phyloP scores from a whole-genome alignment of 169 alveolate genomes.

The Plasmodium yoelii region DNA sequence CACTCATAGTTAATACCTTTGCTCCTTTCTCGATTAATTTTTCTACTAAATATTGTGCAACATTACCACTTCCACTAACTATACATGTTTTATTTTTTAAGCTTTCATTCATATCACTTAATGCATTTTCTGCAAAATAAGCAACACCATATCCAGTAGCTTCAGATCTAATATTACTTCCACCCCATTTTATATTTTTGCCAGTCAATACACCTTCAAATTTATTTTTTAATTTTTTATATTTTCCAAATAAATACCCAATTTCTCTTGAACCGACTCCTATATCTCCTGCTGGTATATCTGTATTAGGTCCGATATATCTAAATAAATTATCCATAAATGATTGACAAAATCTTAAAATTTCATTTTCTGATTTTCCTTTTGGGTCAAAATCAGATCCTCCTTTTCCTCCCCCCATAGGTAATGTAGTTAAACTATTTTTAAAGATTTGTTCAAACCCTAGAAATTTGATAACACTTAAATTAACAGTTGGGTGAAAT shows the following conservation, averaged over 20 bases:
- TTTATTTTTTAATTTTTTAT: constrained; percentile 81
- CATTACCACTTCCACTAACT: constrained; percentile 91
- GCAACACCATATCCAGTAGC: constrained; percentile 93
- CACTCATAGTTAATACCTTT: constrained; percentile 86
- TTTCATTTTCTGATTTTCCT: constrained; percentile 88
- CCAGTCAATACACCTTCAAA: constrained; percentile 90
- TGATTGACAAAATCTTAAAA: constrained; percentile 86
- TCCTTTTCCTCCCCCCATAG: constrained; percentile 92
- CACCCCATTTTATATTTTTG: constrained; percentile 89
- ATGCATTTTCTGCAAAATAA: constrained; percentile 84
- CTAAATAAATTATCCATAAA: constrained; percentile 84
- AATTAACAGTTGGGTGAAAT: constrained; percentile 88
- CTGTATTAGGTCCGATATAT: constrained; percentile 89
- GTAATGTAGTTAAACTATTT: constrained; percentile 89
- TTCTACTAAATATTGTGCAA: constrained; percentile 88
- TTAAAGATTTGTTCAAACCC: constrained; percentile 91
- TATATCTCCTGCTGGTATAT: constrained; percentile 93
- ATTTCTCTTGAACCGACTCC: constrained; percentile 91
- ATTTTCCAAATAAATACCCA: constrained; percentile 91
- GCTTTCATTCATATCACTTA: constrained; percentile 61
- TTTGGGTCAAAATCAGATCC: constrained; percentile 92
- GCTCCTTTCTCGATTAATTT: constrained; percentile 89
- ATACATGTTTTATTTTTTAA: constrained; percentile 82
- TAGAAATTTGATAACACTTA: constrained; percentile 87
- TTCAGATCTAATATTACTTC: constrained; percentile 88